Conservation (phyloP, 257 asterid species). For the Eustoma russellianum region DNA sequence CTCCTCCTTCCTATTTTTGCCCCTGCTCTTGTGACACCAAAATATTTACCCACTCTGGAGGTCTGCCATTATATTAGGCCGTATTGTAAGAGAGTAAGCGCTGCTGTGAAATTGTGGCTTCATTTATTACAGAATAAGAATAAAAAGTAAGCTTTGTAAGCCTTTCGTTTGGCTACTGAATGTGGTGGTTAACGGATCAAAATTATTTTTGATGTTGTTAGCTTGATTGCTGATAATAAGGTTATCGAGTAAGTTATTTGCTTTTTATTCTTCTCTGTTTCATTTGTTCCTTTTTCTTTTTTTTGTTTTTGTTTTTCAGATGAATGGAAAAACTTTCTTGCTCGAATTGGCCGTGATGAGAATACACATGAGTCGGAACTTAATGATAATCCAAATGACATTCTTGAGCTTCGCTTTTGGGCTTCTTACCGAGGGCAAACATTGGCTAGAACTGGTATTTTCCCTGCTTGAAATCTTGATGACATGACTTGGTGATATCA, state of each 20-base stretch:
- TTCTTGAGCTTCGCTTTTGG: conserved; percentile 94
- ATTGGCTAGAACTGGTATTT: conserved; percentile 84
- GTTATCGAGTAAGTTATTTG: too few species aligned
- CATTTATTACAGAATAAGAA: too few species aligned
- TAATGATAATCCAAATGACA: conserved; percentile 67
- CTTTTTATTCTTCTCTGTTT: too few species aligned
- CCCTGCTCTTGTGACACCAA: too few species aligned
- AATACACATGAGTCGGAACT: conserved; percentile 65
- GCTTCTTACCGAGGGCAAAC: conserved; percentile 98
- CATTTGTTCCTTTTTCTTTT: conserved; percentile 1
- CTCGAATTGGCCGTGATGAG: conserved; percentile 92
- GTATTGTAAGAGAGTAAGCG: too few species aligned
- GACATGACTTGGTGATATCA: neutral
- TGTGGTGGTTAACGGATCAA: neutral
- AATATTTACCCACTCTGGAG: too few species aligned
- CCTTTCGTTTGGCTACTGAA: too few species aligned
- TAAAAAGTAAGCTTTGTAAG: too few species aligned
- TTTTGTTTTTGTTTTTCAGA: conserved; percentile 33
- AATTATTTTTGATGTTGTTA: neutral
- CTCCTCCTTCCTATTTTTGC: too few species aligned
- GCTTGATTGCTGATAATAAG: too few species aligned
- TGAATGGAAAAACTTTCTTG: conserved; percentile 95
- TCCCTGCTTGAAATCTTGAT: neutral
- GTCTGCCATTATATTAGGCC: too few species aligned
- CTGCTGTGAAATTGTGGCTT: too few species aligned